Evolutionary conservation across 2,329 filamentous ascomycete species (phyloP).

Genomic region (Penicillium sclerotigenum): DNA sequence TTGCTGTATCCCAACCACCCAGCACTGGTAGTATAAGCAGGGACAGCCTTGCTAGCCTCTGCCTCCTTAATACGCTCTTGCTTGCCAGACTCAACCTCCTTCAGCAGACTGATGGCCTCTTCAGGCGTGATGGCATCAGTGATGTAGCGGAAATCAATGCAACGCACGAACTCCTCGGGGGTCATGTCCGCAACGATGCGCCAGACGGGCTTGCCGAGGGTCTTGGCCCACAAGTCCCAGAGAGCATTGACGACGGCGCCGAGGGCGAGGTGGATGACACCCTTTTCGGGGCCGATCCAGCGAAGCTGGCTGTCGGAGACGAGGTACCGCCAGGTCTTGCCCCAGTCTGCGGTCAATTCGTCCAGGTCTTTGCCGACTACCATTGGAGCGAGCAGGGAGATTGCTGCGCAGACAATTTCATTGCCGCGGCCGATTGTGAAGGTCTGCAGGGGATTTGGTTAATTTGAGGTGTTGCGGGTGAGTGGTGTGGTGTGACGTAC

Average conservation of each 20-base stretch:
- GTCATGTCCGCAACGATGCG: conserved; percentile 84
- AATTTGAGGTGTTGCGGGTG: not conserved
- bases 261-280: conserved; percentile 87
- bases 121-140: conserved; percentile 87
- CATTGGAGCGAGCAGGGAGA: conserved; percentile 72
- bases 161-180: conserved; percentile 78
- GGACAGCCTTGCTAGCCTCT: conserved; percentile 69
- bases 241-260: conserved; percentile 86
- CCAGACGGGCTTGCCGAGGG: conserved; percentile 83
- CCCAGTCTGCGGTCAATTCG: conserved; percentile 76
- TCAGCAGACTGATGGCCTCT: conserved; percentile 72
- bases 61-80: conserved; percentile 69
- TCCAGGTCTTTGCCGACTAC: conserved; percentile 72
- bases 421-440: conserved; percentile 67
- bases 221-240: conserved; percentile 95
- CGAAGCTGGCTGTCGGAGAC: conserved; percentile 85
- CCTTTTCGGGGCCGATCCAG: conserved; percentile 93
- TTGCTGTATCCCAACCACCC: conserved; percentile 90
- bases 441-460: conserved; percentile 28
- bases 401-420: conserved; percentile 85
- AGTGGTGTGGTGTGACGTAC: conserved; percentile 26
- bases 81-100: conserved; percentile 65
- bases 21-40: conserved; percentile 85
- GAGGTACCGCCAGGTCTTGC: conserved; percentile 85
- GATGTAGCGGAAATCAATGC: conserved; percentile 94